These are phyloP conservation scores for Colletotrichum sp. DNA, from an alignment of 2,329 filamentous ascomycete species.

Conservation along the genomic window DNA sequence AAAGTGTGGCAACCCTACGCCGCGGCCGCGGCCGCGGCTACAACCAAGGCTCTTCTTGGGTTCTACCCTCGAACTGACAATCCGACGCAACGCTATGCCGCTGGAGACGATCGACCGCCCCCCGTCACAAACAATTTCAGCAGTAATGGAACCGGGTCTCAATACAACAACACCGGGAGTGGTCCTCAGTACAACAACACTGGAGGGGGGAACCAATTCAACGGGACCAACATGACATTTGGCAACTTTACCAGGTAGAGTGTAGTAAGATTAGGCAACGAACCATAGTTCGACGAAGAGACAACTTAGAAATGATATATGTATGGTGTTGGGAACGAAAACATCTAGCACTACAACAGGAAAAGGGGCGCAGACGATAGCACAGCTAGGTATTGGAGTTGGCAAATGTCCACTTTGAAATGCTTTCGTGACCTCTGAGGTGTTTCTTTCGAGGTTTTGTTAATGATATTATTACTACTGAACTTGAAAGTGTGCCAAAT, in stretches of 20 bases:
- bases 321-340: not conserved
- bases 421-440: not conserved
- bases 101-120: not conserved
- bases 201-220: not conserved
- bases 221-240: not conserved
- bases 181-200: not conserved
- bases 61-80: not conserved
- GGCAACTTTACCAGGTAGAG: not conserved
- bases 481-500: not conserved
- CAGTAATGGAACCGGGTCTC: not conserved
- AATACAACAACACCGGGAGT: not conserved
- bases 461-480: not conserved
- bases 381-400: not conserved
- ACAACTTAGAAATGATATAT: not conserved
- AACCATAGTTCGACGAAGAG: fast-evolving
- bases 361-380: too few species aligned
- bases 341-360: not conserved
- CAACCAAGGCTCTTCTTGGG: slow-evolving; percentile 30
- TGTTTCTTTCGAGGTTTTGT: not conserved
- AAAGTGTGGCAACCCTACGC: slow-evolving; percentile 41
- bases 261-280: not conserved
- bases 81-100: not conserved
- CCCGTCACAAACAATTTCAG: not conserved
- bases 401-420: not conserved
- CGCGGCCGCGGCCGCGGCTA: slow-evolving; percentile 37